Percentiles rank a stretch among this genome's conserved stretches.
These are phyloP conservation scores for Kondoa malvinella DNA, from an alignment of 768 basidiomycete species.

Conservation along the genomic window DNA sequence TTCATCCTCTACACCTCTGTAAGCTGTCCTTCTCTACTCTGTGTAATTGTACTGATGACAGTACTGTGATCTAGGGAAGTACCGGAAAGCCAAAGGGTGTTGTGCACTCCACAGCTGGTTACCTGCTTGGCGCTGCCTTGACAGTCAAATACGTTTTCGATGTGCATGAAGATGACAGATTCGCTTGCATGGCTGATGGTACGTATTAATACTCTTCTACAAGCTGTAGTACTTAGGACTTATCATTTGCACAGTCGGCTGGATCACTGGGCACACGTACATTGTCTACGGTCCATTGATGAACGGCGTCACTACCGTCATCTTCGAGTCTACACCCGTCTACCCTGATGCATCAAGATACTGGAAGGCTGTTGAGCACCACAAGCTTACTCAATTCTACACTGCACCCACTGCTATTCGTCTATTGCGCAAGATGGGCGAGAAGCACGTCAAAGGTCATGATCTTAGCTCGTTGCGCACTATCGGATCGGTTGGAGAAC, in stretches of 20 bases:
- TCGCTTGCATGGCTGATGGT: conserved; percentile 88
- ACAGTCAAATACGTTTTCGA: conserved; percentile 98
- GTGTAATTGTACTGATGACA: not conserved
- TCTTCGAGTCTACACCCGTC: conserved; percentile 92
- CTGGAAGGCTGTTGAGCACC: conserved; percentile 87
- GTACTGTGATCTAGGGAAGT: conserved; percentile 38
- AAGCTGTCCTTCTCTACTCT: conserved; percentile 7
- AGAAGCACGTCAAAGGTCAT: conserved; percentile 63
- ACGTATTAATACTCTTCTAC: not conserved
- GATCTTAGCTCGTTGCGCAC: conserved; percentile 71
- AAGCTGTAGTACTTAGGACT: not conserved
- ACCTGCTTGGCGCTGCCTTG: conserved; percentile 75
- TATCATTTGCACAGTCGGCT: conserved; percentile 43
- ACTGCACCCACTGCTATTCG: conserved; percentile 85
- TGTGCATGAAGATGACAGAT: conserved; percentile 85
- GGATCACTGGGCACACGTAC: conserved; percentile 80
- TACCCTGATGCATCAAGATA: conserved; percentile 92
- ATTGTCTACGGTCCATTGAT: conserved; percentile 51
- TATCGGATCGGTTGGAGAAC: conserved; percentile 86
- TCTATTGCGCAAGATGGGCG: conserved; percentile 66
- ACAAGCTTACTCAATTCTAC: conserved; percentile 92
- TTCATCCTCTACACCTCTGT: conserved; percentile 76
- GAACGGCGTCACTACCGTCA: conserved; percentile 38
- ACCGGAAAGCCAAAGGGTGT: conserved; percentile 96
- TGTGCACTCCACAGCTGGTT: conserved; percentile 45